Base-by-base conservation (phyloP, 495 filamentous ascomycete genomes). In the Letharia lupina region DNA sequence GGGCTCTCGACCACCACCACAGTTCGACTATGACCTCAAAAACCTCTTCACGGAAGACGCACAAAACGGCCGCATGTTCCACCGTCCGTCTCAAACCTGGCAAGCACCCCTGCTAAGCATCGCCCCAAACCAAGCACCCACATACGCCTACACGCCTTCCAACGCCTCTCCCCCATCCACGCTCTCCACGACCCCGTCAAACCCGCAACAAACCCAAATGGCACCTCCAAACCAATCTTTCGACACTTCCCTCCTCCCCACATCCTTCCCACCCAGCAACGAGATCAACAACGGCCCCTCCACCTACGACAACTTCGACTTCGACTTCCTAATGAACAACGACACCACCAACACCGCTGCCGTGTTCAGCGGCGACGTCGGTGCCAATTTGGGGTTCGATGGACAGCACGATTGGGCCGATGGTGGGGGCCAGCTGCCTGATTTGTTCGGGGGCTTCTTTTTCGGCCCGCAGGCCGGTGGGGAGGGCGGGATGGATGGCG, bases 401-500 rank as follows among this genome's bases (percentile, higher is more conserved):
- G 79, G 85, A 69, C 85, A 89, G 71, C 89, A 93, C 75, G 89
- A 93, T 74, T 91, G 89, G 77, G 87, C 83, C 65, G 91, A 93
- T 60, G 89, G 88, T 40, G 68, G 60, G 35, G 80, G 83, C 65
- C 88, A 88, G 64, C 83, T 93, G 70, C 68, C 68, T 16, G 91
- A 96, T 81, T 75, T 96, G 40, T 89, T 96, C 74, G 90, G 95
- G 75, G 92, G 91, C 0, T 96, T 93, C 74, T 96, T 93, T 79
- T 96, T 96, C 78, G 92, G 92, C 18, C 68, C 68, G 2, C 63
- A 31, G 7, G 61, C 40, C n/a, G 42, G 57, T 18, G 52, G 31
- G 28, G 65, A 48, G 5, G 60, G 48, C 6, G 52, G 35, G 31
- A 41, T 50, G 48, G 65, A 62, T 42, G 63, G 54, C 15, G 41